Base-by-base conservation (phyloP, 129 eudicot species). In the Deinandra increscens region DNA sequence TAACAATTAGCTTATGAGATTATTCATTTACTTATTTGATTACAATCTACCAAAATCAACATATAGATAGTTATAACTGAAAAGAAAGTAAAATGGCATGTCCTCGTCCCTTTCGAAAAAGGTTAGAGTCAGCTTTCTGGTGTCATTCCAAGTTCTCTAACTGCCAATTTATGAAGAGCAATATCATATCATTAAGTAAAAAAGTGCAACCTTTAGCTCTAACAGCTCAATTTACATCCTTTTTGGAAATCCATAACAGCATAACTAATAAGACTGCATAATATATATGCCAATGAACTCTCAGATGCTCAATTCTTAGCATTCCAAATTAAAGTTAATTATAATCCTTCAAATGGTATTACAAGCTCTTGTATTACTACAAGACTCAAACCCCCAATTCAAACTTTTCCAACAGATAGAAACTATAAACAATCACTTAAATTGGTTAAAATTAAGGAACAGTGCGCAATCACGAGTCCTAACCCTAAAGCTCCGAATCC, bases 401-500 rank as follows among this genome's bases (percentile, higher is more conserved):
- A 26, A 70, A 42, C 33, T 56, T 22, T 18, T 42, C 42, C 75
- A 70, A 23, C 56, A 70, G 29, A 53, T 41, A 3, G 15, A 55
- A 29, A n/a, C 23, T 7, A 23, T 22, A 41, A 14, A 33, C n/a
- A 48, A 48, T 36, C 77, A 48, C 42, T 49, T 37, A 38, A 62
- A 49, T 10, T 48, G 17, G 33, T 26, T 60, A 34, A 23, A 12
- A 9, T 26, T 20, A 38, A 23, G 0, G 23, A 36, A 53, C 74
- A 53, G 22, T 18, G n/a, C 60, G n/a, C 60, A n/a, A 41, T 41
- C 12, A 36, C 13, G 12, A 72, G 22, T 13, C 36, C 33, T 48
- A 72, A 64, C 81, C 81, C 51, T 60, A 69, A 23, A 36, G 23
- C 12, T 9, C 19, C 65, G 7, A 76, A 61, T 37, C 20, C 56